phyloP scores from a whole-genome alignment of 306 rosid species.

The Parietaria judaica region DNA sequence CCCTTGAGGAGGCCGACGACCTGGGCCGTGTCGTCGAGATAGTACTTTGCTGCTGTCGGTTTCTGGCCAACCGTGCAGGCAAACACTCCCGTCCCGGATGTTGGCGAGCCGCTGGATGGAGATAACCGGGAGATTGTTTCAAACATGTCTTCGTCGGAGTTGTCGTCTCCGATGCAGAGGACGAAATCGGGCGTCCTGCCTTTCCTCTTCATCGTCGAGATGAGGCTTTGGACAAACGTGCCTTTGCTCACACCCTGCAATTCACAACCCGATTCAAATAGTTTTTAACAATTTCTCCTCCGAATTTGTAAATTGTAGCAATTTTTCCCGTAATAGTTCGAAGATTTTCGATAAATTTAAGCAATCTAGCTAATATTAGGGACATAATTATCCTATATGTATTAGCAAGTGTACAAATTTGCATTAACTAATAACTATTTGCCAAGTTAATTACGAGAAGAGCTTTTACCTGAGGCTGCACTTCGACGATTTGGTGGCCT shows the following conservation, averaged over 20 bases:
- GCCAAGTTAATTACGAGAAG: background rate
- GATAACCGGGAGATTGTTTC: constrained; percentile 35
- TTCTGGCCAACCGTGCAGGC: constrained; percentile 72
- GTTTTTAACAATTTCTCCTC: too few species aligned
- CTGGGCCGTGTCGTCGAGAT: constrained; percentile 52
- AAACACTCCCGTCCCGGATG: constrained; percentile 33
- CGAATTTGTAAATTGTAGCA: too few species aligned
- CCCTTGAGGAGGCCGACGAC: constrained; percentile 52
- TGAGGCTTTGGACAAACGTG: constrained; percentile 46
- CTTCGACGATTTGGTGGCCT: constrained; percentile 69
- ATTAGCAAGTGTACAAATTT: too few species aligned
- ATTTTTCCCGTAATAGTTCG: too few species aligned
- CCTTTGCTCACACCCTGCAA: constrained; percentile 71
- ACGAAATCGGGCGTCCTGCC: constrained; percentile 58
- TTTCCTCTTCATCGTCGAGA: constrained; percentile 35
- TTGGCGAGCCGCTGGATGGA: constrained; percentile 20
- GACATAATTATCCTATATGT: too few species aligned
- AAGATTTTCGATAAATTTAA: too few species aligned
- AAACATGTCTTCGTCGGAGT: constrained; percentile 72
- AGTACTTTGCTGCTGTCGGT: constrained; percentile 67
- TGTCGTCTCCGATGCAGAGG: constrained; percentile 65
- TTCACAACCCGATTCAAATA: background rate
- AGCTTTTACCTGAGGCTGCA: constrained; percentile 58
- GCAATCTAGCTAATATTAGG: too few species aligned
- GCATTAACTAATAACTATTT: too few species aligned